Base-by-base conservation (phyloP, 73 alveolate genomes). In the Tetrahymena elliotti region DNA sequence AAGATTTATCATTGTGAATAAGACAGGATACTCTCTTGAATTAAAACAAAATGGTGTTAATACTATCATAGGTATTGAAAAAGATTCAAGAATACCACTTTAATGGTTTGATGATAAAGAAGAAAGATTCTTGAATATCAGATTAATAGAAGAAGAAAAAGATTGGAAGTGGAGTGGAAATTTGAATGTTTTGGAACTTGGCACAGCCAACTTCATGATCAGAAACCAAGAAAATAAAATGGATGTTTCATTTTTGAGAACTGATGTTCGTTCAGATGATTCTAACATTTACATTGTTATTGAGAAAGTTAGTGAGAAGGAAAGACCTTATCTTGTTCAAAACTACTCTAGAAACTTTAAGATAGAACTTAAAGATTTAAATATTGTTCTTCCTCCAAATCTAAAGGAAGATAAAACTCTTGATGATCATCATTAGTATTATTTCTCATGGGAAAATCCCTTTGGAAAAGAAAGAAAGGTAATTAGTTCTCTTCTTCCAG, bases 261-360 rank as follows among this genome's bases (percentile, higher is more conserved):
- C 94, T 38, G 96, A 94, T 38, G 83, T 52, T 11, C 33, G 96
- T 33, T 38, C 92, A 83, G 96, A 94, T 83, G 96, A 84, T 15
- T 83, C 94, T 12, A 94, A 52, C 52, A 82, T 94, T 5, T 94
- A 83, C 38, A 16, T 94, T 1, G 93, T 94, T 3, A 33, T 94
- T 22, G 52, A 24, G 16, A 40, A 94, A 83, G 39, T 84, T 35
- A 5, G 47, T 33, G 39, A 35, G 2, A 93, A 82, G 39, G 53
- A 94, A 84, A 93, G 94, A 40, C 96, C 96, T 33, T 94, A 94
- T 24, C 36, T 83, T 33, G 83, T 94, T 82, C 53, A 82, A n/a
- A 35, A 52, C 27, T 10, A 4, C 22, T 83, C 52, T 40, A 38
- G 33, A 11, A 41, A 38, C 22, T 31, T 94, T 36, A 82, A 94